phyloP scores from a whole-genome alignment of 2,329 filamentous ascomycete species.

The Trichoderma sp. region DNA sequence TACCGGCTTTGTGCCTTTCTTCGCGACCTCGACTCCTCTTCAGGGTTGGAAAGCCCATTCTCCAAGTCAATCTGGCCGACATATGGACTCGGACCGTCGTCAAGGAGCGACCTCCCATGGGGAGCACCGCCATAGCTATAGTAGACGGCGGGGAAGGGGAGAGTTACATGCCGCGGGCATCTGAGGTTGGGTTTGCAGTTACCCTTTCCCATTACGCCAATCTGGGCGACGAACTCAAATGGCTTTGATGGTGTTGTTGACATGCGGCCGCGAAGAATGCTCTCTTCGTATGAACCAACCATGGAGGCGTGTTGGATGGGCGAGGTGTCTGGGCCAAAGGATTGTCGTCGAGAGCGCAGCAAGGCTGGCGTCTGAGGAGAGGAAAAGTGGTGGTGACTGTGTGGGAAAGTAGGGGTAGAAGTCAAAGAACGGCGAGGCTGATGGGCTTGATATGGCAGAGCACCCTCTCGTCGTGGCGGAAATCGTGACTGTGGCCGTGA shows the following conservation, averaged over 20 bases:
- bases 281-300: constrained; percentile 98
- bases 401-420: constrained; percentile 50
- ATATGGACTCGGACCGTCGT: constrained; percentile 93
- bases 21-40: constrained; percentile 49
- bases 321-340: constrained; percentile 71
- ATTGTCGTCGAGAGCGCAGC: constrained; percentile 64
- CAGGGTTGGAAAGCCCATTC: constrained; percentile 64
- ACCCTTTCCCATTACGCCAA: constrained; percentile 86
- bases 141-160: constrained; percentile 93
- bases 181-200: constrained; percentile 83
- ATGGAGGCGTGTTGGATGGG: constrained; percentile 88
- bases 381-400: constrained; percentile 46
- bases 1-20: constrained; percentile 51
- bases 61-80: constrained; percentile 92
- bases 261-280: constrained; percentile 92
- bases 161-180: constrained; percentile 85
- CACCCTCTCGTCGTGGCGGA: constrained; percentile 56
- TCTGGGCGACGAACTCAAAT: constrained; percentile 89
- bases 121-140: constrained; percentile 82
- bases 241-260: constrained; percentile 93
- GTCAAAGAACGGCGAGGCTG: constrained; percentile 75
- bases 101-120: constrained; percentile 62
- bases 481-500: constrained; percentile 30
- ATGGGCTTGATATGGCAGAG: constrained; percentile 72
- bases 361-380: constrained; percentile 48